These are phyloP conservation scores for Trametes cingulata DNA, from an alignment of 768 basidiomycete genomes.

Conservation along the genomic window DNA sequence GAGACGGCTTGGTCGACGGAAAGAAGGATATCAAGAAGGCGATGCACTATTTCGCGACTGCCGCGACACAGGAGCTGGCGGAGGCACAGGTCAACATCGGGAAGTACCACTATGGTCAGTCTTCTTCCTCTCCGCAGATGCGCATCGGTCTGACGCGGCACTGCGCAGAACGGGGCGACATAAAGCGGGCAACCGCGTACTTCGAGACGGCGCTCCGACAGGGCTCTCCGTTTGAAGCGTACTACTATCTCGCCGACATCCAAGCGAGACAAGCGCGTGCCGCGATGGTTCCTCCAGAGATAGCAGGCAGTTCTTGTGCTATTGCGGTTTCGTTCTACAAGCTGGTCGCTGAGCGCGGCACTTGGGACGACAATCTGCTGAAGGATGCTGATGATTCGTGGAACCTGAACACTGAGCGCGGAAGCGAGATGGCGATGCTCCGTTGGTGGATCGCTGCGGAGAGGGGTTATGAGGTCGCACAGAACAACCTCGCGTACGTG, in stretches of 20 bases:
- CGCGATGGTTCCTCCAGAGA: conserved; percentile 43
- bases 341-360: conserved; percentile 85
- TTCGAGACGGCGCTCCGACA: conserved; percentile 84
- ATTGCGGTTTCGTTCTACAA: conserved; percentile 94
- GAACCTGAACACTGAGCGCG: conserved; percentile 67
- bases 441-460: conserved; percentile 97
- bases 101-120: conserved; percentile 69
- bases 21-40: conserved; percentile 67
- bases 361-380: conserved; percentile 81
- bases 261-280: conserved; percentile 60
- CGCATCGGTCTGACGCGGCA: background rate
- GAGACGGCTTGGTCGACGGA: conserved; percentile 79
- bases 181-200: conserved; percentile 62
- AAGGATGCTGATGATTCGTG: conserved; percentile 79
- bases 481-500: conserved; percentile 92
- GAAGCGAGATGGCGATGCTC: conserved; percentile 82
- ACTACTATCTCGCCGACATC: conserved; percentile 88
- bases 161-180: conserved; percentile 70
- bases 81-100: conserved; percentile 93
- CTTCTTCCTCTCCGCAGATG: background rate
- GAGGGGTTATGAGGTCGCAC: conserved; percentile 86
- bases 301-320: conserved; percentile 76
- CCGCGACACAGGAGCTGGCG: conserved; percentile 84
- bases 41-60: conserved; percentile 65
- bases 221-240: conserved; percentile 93